Base-by-base conservation (phyloP, 2,329 filamentous ascomycete species). In the Paramyrothecium roridum region DNA sequence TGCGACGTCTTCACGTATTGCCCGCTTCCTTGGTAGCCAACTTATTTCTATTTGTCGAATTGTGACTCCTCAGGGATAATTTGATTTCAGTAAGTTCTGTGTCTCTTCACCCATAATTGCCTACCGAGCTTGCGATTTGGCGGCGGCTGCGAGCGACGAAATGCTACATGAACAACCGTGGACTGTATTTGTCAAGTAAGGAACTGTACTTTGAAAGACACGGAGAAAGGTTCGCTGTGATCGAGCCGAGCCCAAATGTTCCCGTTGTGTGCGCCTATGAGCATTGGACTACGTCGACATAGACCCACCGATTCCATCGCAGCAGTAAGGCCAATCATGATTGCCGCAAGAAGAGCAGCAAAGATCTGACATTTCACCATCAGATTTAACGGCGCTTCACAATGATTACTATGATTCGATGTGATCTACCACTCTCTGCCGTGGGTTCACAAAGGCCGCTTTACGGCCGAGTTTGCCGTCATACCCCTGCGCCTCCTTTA, bases 381-480 rank as follows among this genome's bases (percentile, higher is more conserved):
- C 21, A 17, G 34, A 53, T 16, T 48, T 56, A n/a, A 40, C 21
- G 23, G 26, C 23, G 17, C 47, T 53, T 48, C 54, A 56, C 34
- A 51, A 22, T 17, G 12, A 49, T 37, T 56, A 53, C 50, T 56
- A n/a, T n/a, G n/a, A n/a, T n/a, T 56, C 34, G 46, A 53, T 8
- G 26, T 21, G n/a, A 30, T 50, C n/a, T 54, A 56, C 48, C 50
- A 53, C 34, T 53, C 52, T 8, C 53, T 56, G 30, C 54, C 54
- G 11, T 56, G 53, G 47, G 19, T 54, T 33, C 37, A 53, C 40
- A 48, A 53, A 61, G 52, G 53, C 48, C 54, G 54, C 13, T 56
- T 56, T 19, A 17, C 16, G 20, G 45, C 54, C n/a, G 54, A 53
- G 23, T 56, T 46, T 10, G 4, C 33, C n/a, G 17, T n/a, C 16